Evolutionary conservation across 164 flowering plant species (phyloP), one percentile per base, ranked within the genome.

Genomic region (Kalanchoe fedtschenkoi): DNA sequence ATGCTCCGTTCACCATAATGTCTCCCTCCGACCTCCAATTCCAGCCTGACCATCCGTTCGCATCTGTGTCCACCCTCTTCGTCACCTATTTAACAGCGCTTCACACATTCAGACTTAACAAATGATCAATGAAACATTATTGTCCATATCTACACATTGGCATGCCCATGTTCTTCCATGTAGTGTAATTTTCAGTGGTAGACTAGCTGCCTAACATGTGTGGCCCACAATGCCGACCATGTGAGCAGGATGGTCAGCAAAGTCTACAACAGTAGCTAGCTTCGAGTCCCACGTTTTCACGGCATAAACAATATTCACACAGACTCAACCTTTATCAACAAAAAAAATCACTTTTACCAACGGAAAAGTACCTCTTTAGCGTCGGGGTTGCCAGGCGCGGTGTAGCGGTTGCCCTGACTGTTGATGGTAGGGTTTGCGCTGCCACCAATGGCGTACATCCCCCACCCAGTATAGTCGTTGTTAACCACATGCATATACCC

Each of bases 281-380:
- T n/a, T n/a, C 28, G 11, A 4, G 17, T 42, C 17, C 17, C 17
- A 14, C 21, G n/a, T 1, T 14, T 14, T 4, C 4, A 14, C 2
- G 14, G 22, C 51, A 8, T 41, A 15, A 73, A 76, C 22, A 64
- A 22, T 39, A 73, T 76, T 77, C 75, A 74, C 2, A 76, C 62
- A 14, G 80, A 75, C 41, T 73, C 69, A 5, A 17, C 1, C 47
- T 63, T 56, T 73, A 75, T 65, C 69, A 64, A 13, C 74, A 74
- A 56, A 56, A 28, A 1, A 9, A 24, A 26, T 6, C 21, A 1
- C 34, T 26, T 17, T 1, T 30, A 14, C 9, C 16, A 13, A 33
- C 17, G 17, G 5, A 14, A 34, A 57, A n/a, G 21, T 57, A 57
- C 22, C 60, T 57, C 60, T 57, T 57, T 57, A 3, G 34, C 37